phyloP scores from a whole-genome alignment of 2,329 filamentous ascomycete genomes.

The Penicillium occitanis region DNA sequence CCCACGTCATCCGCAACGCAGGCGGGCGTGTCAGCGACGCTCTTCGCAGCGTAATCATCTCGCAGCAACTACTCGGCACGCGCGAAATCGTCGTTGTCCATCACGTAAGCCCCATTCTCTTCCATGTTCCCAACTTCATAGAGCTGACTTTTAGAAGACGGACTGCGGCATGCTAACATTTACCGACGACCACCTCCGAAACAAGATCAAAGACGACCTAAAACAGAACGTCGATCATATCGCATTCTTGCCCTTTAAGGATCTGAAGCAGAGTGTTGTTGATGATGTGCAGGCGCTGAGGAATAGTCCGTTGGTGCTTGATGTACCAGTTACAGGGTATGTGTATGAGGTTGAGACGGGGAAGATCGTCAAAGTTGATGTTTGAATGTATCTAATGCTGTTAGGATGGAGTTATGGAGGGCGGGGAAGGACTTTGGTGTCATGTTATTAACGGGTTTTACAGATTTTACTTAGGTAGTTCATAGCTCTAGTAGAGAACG shows the following conservation, averaged over 20 bases:
- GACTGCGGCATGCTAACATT: constrained; percentile 71
- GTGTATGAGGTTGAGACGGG: constrained; percentile 75
- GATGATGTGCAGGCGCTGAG: constrained; percentile 67
- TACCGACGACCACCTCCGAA: constrained; percentile 50
- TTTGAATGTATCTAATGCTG: not conserved
- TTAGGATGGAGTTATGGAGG: constrained; percentile 37
- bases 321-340: constrained; percentile 67
- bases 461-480: not conserved
- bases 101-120: constrained; percentile 27
- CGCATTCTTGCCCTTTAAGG: constrained; percentile 66
- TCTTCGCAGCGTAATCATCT: constrained; percentile 73
- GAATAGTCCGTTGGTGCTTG: constrained; percentile 58
- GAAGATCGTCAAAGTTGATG: constrained; percentile 50
- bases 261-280: constrained; percentile 63
- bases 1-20: constrained; percentile 75
- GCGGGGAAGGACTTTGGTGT: not conserved
- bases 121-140: constrained; percentile 29
- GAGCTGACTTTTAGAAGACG: constrained; percentile 59
- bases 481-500: not conserved
- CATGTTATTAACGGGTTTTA: not conserved
- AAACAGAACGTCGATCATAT: constrained; percentile 48
- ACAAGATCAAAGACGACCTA: constrained; percentile 58
- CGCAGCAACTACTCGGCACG: constrained; percentile 74
- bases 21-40: constrained; percentile 67
- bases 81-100: constrained; percentile 68